A percentile compares a stretch with the other conserved stretches of the same genome.
phyloP scores from a whole-genome alignment of 768 basidiomycete species.

The Psilocybe tampanensis region DNA sequence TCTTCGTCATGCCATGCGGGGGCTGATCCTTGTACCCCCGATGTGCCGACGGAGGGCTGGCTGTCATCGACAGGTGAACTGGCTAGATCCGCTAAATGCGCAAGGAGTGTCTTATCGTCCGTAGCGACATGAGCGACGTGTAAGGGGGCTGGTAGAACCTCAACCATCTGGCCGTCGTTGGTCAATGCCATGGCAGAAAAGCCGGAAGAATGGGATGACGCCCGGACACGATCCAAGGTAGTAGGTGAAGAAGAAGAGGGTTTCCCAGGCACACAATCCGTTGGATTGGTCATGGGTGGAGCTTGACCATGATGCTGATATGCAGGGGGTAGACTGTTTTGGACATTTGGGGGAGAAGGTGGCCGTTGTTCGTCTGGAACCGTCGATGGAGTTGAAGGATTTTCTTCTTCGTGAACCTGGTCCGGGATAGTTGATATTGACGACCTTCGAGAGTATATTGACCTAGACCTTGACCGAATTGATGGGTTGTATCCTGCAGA shows the following conservation, averaged over 20 bases:
- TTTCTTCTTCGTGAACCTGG: conserved; percentile 10
- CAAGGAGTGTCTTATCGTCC: conserved; percentile 64
- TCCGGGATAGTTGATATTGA: conserved; percentile 26
- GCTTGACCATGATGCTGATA: conserved; percentile 40
- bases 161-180: conserved; percentile 8
- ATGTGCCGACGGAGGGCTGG: conserved; percentile 16
- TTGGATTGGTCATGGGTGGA: conserved; percentile 17
- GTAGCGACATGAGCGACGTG: conserved; percentile 62
- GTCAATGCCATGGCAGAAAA: conserved; percentile 12
- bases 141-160: conserved; percentile 22
- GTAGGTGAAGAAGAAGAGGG: conserved; percentile 12
- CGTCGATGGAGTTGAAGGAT: conserved; percentile 4
- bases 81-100: conserved; percentile 50
- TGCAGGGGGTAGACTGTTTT: conserved; percentile 32
- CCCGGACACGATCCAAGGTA: conserved; percentile 18
- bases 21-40: conserved; percentile 38
- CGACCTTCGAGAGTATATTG: conserved; percentile 31
- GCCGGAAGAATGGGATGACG: conserved; percentile 24
- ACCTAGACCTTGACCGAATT: conserved; percentile 20
- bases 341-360: conserved; percentile 14
- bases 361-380: conserved; percentile 18
- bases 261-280: conserved; percentile 15
- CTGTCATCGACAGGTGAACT: conserved; percentile 43
- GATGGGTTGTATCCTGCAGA: conserved; percentile 13
- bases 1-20: conserved; percentile 59